These are phyloP conservation scores for Alternaria sp. DNA, from an alignment of 2,329 filamentous ascomycete species.

Conservation along the genomic window DNA sequence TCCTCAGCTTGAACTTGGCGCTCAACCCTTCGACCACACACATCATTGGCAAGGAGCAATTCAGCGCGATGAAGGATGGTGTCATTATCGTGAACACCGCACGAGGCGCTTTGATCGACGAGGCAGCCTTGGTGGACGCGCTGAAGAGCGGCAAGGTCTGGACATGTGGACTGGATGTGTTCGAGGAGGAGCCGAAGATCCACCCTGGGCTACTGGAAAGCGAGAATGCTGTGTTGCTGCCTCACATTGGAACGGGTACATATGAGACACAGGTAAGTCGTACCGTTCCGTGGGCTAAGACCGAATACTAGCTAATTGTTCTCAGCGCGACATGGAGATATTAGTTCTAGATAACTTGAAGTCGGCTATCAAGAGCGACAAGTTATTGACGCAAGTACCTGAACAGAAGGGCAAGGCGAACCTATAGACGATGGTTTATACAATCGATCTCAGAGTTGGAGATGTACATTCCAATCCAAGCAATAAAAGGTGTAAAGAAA, in stretches of 20 bases:
- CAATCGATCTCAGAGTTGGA: background rate
- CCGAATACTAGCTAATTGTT: constrained; percentile 17
- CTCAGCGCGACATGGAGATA: constrained; percentile 65
- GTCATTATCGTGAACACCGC: constrained; percentile 67
- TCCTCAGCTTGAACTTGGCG: constrained; percentile 64
- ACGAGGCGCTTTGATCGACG: constrained; percentile 65
- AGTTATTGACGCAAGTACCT: constrained; percentile 67
- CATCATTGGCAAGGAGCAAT: constrained; percentile 61
- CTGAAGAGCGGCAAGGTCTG: constrained; percentile 64
- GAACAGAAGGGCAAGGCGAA: constrained; percentile 62
- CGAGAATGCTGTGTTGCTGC: constrained; percentile 63
- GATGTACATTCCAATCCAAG: background rate
- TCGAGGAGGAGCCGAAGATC: constrained; percentile 64
- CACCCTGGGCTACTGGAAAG: constrained; percentile 61
- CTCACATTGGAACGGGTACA: constrained; percentile 68
- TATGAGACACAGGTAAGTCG: constrained; percentile 64
- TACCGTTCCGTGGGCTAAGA: background rate
- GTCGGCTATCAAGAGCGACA: constrained; percentile 64
- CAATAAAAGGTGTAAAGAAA: background rate
- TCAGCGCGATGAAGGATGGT: constrained; percentile 64
- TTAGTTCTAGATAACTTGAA: constrained; percentile 66
- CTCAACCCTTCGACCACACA: constrained; percentile 61
- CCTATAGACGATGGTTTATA: constrained; percentile 24
- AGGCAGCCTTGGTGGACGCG: constrained; percentile 63
- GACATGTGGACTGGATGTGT: constrained; percentile 66